phyloP scores from a whole-genome alignment of 2,329 filamentous ascomycete genomes.

The Fusarium virguliforme region DNA sequence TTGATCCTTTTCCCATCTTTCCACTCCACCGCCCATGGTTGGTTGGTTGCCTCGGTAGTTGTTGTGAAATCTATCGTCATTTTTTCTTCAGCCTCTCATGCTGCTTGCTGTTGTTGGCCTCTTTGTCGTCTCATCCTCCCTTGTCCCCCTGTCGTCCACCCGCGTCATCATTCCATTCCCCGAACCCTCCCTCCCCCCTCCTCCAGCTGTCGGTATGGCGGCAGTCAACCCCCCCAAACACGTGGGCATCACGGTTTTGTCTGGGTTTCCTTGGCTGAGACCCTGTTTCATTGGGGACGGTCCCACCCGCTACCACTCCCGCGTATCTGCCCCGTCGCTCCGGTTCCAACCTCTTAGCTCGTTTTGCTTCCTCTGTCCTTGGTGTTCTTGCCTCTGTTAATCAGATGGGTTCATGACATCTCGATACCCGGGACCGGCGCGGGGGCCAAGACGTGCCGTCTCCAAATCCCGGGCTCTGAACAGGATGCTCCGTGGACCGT shows the following conservation, averaged over 20 bases:
- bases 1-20: background rate
- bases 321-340: conserved; percentile 29
- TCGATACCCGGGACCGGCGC: background rate
- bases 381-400: conserved; percentile 10
- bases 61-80: background rate
- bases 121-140: conserved; percentile 11
- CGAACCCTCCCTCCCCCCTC: conserved; percentile 11
- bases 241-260: conserved; percentile 29
- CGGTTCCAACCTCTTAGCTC: conserved; percentile 19
- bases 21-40: background rate
- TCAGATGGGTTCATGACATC: background rate
- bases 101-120: background rate
- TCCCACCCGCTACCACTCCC: conserved; percentile 31
- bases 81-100: background rate
- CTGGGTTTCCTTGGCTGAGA: conserved; percentile 25
- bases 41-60: background rate
- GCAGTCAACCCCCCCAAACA: conserved; percentile 20
- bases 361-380: conserved; percentile 12
- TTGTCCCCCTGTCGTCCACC: conserved; percentile 9
- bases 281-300: conserved; percentile 32
- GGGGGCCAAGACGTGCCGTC: conserved; percentile 13
- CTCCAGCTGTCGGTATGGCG: conserved; percentile 3
- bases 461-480: conserved; percentile 4
- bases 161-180: conserved; percentile 7
- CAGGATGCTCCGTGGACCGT: conserved; percentile 4